Conservation (phyloP, 2,329 filamentous ascomycete species). For the Aureobasidium lini region DNA sequence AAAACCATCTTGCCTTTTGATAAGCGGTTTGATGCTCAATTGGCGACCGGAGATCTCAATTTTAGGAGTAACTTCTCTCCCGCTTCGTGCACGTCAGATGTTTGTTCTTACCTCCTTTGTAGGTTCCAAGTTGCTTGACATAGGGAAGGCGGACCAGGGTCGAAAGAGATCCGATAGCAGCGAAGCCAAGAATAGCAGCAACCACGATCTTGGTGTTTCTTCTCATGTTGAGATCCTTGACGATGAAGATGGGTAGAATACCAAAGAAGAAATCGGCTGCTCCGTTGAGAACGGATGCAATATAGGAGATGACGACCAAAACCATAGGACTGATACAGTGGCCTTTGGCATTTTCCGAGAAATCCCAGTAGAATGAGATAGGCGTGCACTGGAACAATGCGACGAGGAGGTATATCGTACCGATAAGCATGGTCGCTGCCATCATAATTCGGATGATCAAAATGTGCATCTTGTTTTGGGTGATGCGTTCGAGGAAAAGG, state of each 20-base stretch:
- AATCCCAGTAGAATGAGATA: slow-evolving; percentile 41
- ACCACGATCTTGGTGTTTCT: slow-evolving; percentile 27
- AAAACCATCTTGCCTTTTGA: slow-evolving; percentile 34
- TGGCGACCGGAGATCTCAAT: no score
- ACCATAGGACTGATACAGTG: slow-evolving; percentile 13
- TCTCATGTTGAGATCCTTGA: slow-evolving; percentile 32
- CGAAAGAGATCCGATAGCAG: slow-evolving; percentile 18
- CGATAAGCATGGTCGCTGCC: slow-evolving; percentile 33
- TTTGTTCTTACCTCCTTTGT: slow-evolving; percentile 32
- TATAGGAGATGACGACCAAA: slow-evolving; percentile 13
- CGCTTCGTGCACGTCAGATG: no score
- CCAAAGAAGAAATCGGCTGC: slow-evolving; percentile 31
- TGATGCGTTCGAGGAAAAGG: slow-evolving; percentile 44
- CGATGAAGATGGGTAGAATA: slow-evolving; percentile 29
- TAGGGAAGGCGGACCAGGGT: slow-evolving; percentile 45
- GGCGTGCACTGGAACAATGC: slow-evolving; percentile 43
- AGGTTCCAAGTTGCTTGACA: slow-evolving; percentile 30
- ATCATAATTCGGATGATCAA: slow-evolving; percentile 38
- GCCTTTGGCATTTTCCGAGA: slow-evolving; percentile 23
- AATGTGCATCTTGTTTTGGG: slow-evolving; percentile 34
- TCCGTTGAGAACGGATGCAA: slow-evolving; percentile 25
- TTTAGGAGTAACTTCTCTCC: no score
- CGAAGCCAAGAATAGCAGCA: slow-evolving; percentile 28
- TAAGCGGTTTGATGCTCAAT: no score
- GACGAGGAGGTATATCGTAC: slow-evolving; percentile 42